phyloP scores from a whole-genome alignment of 2,329 filamentous ascomycete genomes.

The Chaetomiaceae sp. region DNA sequence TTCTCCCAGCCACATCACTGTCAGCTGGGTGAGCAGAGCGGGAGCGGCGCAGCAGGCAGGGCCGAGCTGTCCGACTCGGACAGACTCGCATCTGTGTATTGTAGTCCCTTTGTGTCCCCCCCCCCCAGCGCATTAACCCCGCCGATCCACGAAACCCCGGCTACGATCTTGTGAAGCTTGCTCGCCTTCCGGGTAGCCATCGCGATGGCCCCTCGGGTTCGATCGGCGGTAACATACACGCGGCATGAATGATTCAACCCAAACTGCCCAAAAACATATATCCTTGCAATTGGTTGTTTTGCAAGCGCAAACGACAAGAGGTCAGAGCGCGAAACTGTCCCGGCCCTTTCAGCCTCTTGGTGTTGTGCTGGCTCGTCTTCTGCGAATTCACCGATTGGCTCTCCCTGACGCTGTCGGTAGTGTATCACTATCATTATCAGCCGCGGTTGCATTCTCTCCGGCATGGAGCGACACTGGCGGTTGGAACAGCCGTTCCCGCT shows the following conservation, averaged over 20 bases:
- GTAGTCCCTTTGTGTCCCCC: neutral
- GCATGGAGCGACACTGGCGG: constrained; percentile 14
- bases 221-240: constrained; percentile 4
- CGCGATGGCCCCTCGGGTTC: neutral
- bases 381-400: constrained; percentile 11
- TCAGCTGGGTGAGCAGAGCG: neutral
- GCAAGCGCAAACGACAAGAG: neutral
- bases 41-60: neutral
- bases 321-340: constrained; percentile 4
- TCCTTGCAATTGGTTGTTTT: neutral
- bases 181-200: neutral
- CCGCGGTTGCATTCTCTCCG: constrained; percentile 14
- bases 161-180: neutral
- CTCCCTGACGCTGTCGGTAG: neutral
- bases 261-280: neutral
- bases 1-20: neutral
- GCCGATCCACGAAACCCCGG: too few species aligned
- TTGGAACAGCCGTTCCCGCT: constrained; percentile 24
- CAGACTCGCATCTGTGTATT: too few species aligned
- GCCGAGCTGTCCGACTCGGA: too few species aligned
- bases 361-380: neutral
- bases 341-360: neutral
- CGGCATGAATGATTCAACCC: constrained; percentile 21
- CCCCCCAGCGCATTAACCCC: constrained; percentile 18
- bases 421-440: constrained; percentile 16